Conservation (phyloP, 1,139 yeast species). For the Geotrichum histeridarum region DNA sequence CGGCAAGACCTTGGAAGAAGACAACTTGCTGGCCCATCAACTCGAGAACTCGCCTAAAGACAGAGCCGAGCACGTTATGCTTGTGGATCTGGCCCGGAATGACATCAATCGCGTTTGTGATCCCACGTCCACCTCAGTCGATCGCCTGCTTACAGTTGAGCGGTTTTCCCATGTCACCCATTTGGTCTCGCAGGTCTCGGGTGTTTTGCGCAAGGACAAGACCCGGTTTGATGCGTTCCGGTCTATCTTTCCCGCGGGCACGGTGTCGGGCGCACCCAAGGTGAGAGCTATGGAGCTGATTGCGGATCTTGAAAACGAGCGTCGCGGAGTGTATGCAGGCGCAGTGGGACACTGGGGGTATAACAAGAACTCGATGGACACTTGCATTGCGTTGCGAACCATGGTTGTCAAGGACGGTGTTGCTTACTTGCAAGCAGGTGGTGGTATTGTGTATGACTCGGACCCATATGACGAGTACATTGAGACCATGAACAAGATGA, state of each 20-base stretch:
- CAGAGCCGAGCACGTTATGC: conserved; percentile 96
- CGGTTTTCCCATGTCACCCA: conserved; percentile 98
- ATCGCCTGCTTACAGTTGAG: conserved; percentile 80
- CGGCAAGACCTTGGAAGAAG: conserved; percentile 87
- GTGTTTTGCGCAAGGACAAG: conserved; percentile 74
- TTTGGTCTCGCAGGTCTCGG: conserved; percentile 89
- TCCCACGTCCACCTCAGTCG: conserved; percentile 78
- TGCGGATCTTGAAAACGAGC: conserved; percentile 81
- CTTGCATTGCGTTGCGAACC: conserved; percentile 94
- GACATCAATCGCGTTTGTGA: conserved; percentile 93
- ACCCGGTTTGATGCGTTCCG: conserved; percentile 94
- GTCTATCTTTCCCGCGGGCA: conserved; percentile 97
- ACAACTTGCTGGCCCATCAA: conserved; percentile 70
- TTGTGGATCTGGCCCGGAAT: conserved; percentile 93
- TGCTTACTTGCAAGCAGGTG: conserved; percentile 96
- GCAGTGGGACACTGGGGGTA: conserved; percentile 99
- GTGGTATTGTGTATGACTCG: conserved; percentile 93
- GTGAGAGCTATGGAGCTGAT: conserved; percentile 94
- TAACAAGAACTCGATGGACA: conserved; percentile 88
- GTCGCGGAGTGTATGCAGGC: conserved; percentile 96
- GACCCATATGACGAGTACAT: conserved; percentile 93
- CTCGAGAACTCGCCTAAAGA: conserved; percentile 80
- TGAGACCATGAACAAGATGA: conserved; percentile 96
- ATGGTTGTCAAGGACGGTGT: conserved; percentile 89
- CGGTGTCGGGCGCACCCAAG: conserved; percentile 97